Percentiles rank a stretch among this genome's conserved stretches.
Conservation (phyloP, 31 red algal genomes). For the Porphyra umbilicalis region DNA sequence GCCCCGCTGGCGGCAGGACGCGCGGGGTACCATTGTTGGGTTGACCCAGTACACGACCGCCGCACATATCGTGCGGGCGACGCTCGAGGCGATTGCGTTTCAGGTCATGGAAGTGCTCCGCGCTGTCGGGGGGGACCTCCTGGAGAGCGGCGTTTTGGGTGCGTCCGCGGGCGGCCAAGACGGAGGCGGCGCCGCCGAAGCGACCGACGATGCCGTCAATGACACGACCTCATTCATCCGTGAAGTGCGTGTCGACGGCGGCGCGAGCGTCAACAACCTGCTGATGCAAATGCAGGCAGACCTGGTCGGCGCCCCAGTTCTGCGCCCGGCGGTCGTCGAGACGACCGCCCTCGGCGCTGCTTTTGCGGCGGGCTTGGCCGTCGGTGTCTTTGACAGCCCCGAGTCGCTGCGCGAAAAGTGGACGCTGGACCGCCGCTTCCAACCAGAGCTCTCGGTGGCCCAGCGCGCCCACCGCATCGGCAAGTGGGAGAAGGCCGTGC, state of each 20-base stretch:
- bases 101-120: slow-evolving; percentile 60
- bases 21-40: slow-evolving; percentile 75
- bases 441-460: slow-evolving; percentile 23
- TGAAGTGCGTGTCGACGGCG: slow-evolving; percentile 84
- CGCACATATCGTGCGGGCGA: slow-evolving; percentile 80
- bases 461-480: slow-evolving; percentile 16
- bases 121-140: slow-evolving; percentile 9
- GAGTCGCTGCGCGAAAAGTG: slow-evolving; percentile 51
- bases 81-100: slow-evolving; percentile 64
- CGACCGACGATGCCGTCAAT: background rate
- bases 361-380: slow-evolving; percentile 58
- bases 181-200: background rate
- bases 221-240: slow-evolving; percentile 38
- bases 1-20: slow-evolving; percentile 81
- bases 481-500: slow-evolving; percentile 53
- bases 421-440: slow-evolving; percentile 38
- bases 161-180: background rate
- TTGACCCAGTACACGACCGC: slow-evolving; percentile 65
- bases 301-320: slow-evolving; percentile 32
- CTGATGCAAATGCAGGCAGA: slow-evolving; percentile 89
- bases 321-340: slow-evolving; percentile 70
- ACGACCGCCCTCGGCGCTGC: slow-evolving; percentile 95
- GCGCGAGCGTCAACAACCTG: slow-evolving; percentile 57
- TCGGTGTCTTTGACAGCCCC: slow-evolving; percentile 34
- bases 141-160: background rate